phyloP scores from a whole-genome alignment of 176 grass and related monocot genomes.

The barley (Hordeum vulgare) region MorexV3_pseudomolecules_assembly NC_058522.1:549963677-549964176 shows the following conservation, averaged over 20 bases:
- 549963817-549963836: background rate
- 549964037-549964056: background rate
- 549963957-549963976: background rate
- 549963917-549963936: background rate
- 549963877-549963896: background rate
- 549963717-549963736: background rate
- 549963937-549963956: background rate
- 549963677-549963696: background rate
- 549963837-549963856: background rate
- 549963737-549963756: background rate
- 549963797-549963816: background rate
- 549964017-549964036: background rate
- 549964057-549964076: background rate
- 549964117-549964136: too few relatives aligned
- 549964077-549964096: background rate
- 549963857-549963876: background rate
- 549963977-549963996: background rate
- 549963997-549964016: background rate
- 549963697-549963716: slow-evolving; percentile 7
- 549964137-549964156: too few relatives aligned
- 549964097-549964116: background rate
- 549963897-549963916: background rate
- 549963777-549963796: background rate
- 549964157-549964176: background rate
- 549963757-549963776: background rate